These are phyloP conservation scores for Scolecobasidium constrictum DNA, from an alignment of 2,329 filamentous ascomycete species.

Conservation along the genomic window DNA sequence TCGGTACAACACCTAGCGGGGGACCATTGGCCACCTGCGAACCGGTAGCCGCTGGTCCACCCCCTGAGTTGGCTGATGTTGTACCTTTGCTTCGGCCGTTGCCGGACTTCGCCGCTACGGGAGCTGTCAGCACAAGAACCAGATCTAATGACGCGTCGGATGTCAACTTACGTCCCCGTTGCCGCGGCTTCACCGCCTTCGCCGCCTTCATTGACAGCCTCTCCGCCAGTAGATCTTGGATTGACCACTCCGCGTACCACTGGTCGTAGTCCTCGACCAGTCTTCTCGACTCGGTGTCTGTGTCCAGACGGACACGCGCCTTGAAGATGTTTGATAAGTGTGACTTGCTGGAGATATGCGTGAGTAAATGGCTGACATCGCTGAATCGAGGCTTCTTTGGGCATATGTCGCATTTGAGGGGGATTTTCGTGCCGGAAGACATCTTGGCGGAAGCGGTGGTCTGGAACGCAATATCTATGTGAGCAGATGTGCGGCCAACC, in stretches of 20 bases:
- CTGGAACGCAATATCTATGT: neutral
- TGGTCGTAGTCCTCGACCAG: conserved; percentile 58
- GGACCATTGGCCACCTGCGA: too few species aligned
- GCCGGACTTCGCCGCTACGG: too few species aligned
- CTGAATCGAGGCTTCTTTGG: conserved; percentile 72
- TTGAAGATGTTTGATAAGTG: conserved; percentile 80
- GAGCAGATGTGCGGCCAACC: neutral
- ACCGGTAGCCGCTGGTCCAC: too few species aligned
- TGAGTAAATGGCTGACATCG: conserved; percentile 83
- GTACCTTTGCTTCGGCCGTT: too few species aligned
- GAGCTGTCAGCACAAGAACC: too few species aligned
- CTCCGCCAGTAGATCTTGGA: conserved; percentile 65
- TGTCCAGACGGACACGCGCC: conserved; percentile 59
- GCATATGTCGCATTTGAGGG: conserved; percentile 74
- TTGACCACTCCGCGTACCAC: conserved; percentile 65
- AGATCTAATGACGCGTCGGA: too few species aligned
- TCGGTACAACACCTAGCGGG: too few species aligned
- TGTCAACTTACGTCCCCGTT: neutral
- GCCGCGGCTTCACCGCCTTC: conserved; percentile 28
- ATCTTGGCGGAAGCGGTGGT: conserved; percentile 19
- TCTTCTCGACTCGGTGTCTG: conserved; percentile 53
- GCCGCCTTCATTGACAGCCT: conserved; percentile 66
- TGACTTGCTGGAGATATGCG: conserved; percentile 86
- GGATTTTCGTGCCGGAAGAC: conserved; percentile 37
- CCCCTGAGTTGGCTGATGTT: too few species aligned